Base-by-base conservation (phyloP, 2,329 filamentous ascomycete genomes). In the Pestalotiopsis fici region DNA sequence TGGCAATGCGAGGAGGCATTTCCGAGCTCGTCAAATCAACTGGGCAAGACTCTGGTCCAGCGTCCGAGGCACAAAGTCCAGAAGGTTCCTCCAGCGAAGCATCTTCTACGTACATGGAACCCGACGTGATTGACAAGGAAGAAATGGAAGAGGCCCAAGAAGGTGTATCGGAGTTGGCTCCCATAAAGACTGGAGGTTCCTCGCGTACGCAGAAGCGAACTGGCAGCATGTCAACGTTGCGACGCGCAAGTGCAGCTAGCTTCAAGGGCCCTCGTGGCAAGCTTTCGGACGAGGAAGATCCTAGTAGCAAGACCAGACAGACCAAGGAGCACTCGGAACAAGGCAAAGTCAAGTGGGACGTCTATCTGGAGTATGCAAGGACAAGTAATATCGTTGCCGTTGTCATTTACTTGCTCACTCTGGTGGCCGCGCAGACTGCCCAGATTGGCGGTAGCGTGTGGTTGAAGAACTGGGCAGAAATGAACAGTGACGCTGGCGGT, bases 271-370 rank as follows among this genome's bases (percentile, higher is more conserved):
- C 93, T 25, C 89, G 93, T 69, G 93, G 94, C 72, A 97, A 96
- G 79, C 80, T 95, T 37, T 88, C 86, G 0, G 95, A 98, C 73
- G 94, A 98, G 74, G 93, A 95, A 80, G 90, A 93, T 64, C 88
- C 88, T 2, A 86, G 83, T 65, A 83, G 91, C 74, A 95, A 93
- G 81, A 94, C 92, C 57, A 93, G 91, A 76, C 95, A 98, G 79
- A 87, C 86, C 66, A 97, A 97, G 80, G 96, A 99, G 79, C 91
- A 92, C 72, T 87, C 89, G 2, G 94, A 99, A 79, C 94, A 99
- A 81, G 96, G 96, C 75, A 98, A 98, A 78, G 96, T 99, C 73
- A 98, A 98, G 80, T 98, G 96, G 95, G 88, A 90, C 71, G 95
- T 99, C 31, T 99, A 99, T 77, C 84, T 86, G 21, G 95, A 98